Base-by-base conservation (phyloP, 2,329 filamentous ascomycete genomes). In the Beauveria caledonica region DNA sequence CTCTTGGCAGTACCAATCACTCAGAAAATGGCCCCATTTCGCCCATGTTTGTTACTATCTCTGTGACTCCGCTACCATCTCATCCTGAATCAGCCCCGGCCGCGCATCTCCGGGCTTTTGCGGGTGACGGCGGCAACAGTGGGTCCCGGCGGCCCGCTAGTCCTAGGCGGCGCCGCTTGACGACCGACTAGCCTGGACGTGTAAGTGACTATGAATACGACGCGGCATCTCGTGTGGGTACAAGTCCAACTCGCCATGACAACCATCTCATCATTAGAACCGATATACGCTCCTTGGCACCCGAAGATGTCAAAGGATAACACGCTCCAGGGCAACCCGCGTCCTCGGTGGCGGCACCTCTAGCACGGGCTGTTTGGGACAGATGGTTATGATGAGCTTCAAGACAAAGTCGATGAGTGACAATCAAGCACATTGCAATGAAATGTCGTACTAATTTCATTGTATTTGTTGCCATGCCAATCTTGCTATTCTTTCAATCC, bases 321-420 rank as follows among this genome's bases (percentile, higher is more conserved):
- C 64, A 75, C 75, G 63, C 68, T 76, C 19, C 67, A 70, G 21
- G 65, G 66, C 64, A 68, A 68, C 68, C 46, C 73, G 71, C 62
- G 71, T 86, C 65, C 79, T 89, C 45, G 77, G 88, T 51, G 86
- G 86, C 49, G 86, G 84, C 45, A 81, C 82, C 2, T 78, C 80
- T 17, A 86, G 86, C 56, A 85, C 89, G 45, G 86, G 86, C 36
- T 83, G 3, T 11, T 33, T 33, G 29, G 29, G n/a, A n/a, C n/a
- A n/a, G 29, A 33, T 11, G 5, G 29, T 1, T 10, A 33, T 11
- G 9, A 29, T 9, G 27, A 29, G 27, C 9, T 10, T 10, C 25
- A 29, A 29, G 9, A 9, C 10, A 29, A 25, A 10, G 8, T 29
- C 27, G 8, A 29, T 10, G 27, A 3, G 27, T 29, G 27, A 9